phyloP scores from a whole-genome alignment of 228 moss, liverwort and hornwort species.

The Sphagnum fallax region DNA sequence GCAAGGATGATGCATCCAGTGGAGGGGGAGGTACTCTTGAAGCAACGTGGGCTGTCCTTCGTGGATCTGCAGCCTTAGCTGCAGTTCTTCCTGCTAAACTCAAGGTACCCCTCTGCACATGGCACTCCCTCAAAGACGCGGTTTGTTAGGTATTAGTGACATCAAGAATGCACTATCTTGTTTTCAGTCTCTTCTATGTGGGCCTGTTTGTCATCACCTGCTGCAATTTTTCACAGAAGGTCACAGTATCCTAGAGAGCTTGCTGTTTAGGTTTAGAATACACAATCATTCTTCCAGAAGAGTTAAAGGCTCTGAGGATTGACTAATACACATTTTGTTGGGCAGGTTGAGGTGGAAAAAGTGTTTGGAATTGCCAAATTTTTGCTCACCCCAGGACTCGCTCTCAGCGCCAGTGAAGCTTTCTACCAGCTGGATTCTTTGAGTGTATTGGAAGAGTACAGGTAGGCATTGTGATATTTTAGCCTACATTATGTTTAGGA shows the following conservation, averaged over 20 bases:
- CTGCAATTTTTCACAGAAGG: too few species aligned
- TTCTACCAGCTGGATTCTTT: slow-evolving; percentile 39
- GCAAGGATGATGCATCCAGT: slow-evolving; percentile 14
- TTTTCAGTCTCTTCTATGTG: too few species aligned
- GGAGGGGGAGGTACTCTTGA: slow-evolving; percentile 24
- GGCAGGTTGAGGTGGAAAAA: slow-evolving; percentile 29
- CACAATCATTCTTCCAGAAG: too few species aligned
- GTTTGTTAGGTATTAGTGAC: too few species aligned
- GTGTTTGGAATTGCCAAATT: slow-evolving; percentile 32
- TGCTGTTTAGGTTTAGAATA: too few species aligned
- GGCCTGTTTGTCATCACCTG: too few species aligned
- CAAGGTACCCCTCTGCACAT: slow-evolving; percentile 8
- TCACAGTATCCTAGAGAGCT: too few species aligned
- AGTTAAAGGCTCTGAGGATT: too few species aligned
- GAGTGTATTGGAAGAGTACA: slow-evolving; percentile 34
- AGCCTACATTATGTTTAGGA: too few species aligned
- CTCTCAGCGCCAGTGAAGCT: slow-evolving; percentile 15
- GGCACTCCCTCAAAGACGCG: too few species aligned
- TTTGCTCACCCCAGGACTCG: slow-evolving; percentile 22
- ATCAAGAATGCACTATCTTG: too few species aligned
- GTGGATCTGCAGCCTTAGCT: slow-evolving; percentile 28
- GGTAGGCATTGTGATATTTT: neutral
- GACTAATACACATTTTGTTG: too few species aligned
- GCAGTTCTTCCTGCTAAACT: slow-evolving; percentile 28
- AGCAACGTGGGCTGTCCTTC: slow-evolving; percentile 21